phyloP scores from a whole-genome alignment of 352 stramenopile genomes.

The Thalassiosira allenii region DNA sequence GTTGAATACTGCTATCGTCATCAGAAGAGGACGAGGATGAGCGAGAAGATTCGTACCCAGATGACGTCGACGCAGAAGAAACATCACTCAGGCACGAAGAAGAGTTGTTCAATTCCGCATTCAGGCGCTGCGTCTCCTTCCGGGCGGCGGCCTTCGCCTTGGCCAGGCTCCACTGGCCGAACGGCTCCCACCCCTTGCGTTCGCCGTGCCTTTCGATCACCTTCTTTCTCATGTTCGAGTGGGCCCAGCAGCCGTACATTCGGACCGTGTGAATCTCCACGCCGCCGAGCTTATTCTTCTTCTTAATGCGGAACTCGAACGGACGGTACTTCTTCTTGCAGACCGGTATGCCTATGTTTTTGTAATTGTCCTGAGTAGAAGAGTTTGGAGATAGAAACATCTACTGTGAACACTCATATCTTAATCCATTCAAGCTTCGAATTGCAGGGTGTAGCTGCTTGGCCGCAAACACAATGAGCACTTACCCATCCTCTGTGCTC shows the following conservation, averaged over 20 bases:
- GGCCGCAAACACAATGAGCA: too few relatives aligned
- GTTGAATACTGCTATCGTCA: slow-evolving; percentile 14
- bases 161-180: slow-evolving; percentile 81
- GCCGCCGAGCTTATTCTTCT: slow-evolving; percentile 34
- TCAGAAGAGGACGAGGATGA: slow-evolving; percentile 33
- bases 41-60: slow-evolving; percentile 30
- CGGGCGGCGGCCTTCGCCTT: slow-evolving; percentile 73
- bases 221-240: slow-evolving; percentile 71
- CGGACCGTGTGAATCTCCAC: slow-evolving; percentile 66
- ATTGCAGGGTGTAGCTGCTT: too few relatives aligned
- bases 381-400: too few relatives aligned
- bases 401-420: too few relatives aligned
- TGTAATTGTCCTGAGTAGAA: slow-evolving; percentile 62
- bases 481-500: slow-evolving; percentile 47
- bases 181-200: slow-evolving; percentile 82
- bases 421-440: too few relatives aligned
- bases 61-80: slow-evolving; percentile 12
- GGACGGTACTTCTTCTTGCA: slow-evolving; percentile 87
- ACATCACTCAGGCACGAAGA: background rate
- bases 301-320: slow-evolving; percentile 74
- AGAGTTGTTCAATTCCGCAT: slow-evolving; percentile 42
- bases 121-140: slow-evolving; percentile 63
- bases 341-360: slow-evolving; percentile 82
- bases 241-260: slow-evolving; percentile 79
- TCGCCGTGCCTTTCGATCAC: slow-evolving; percentile 77